Evolutionary conservation across 2,329 filamentous ascomycete species (phyloP).

Genomic region (Curvularia lunata): DNA sequence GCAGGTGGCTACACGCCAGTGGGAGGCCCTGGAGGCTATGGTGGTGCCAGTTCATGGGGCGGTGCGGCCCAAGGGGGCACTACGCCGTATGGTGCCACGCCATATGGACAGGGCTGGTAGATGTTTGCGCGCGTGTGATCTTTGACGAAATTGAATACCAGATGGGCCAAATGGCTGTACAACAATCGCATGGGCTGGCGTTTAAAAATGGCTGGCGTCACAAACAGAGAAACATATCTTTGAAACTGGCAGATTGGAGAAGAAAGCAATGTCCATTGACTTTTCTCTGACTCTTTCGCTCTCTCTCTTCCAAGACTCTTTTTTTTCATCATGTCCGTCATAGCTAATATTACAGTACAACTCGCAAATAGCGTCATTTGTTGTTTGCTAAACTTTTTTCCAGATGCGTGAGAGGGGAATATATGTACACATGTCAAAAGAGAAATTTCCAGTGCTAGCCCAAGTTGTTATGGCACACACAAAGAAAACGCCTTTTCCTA

Average conservation of each 20-base stretch:
- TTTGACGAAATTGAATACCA: background rate
- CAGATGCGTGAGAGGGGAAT: conserved; percentile 40
- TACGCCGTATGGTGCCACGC: conserved; percentile 66
- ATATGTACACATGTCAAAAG: conserved; percentile 34
- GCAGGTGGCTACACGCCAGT: conserved; percentile 66
- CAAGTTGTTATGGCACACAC: conserved; percentile 6
- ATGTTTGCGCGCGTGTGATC: background rate
- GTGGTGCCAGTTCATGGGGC: conserved; percentile 69
- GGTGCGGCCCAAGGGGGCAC: conserved; percentile 51
- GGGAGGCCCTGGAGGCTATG: conserved; percentile 58
- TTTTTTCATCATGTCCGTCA: conserved; percentile 20
- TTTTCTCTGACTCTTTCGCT: background rate
- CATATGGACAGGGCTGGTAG: conserved; percentile 58
- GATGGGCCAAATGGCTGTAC: conserved; percentile 16
- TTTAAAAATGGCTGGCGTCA: conserved; percentile 23
- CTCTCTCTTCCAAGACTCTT: background rate
- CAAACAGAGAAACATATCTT: background rate
- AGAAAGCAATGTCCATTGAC: conserved; percentile 12
- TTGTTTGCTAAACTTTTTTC: conserved; percentile 15
- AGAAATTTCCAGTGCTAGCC: conserved; percentile 3
- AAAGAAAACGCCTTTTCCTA: conserved; percentile 28
- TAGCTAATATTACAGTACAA: conserved; percentile 33
- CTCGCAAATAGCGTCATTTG: conserved; percentile 15
- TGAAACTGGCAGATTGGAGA: conserved; percentile 1
- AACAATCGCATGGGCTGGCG: conserved; percentile 39